Conservation (phyloP, 2,329 filamentous ascomycete genomes). For the Penicillium nordicum region DNA sequence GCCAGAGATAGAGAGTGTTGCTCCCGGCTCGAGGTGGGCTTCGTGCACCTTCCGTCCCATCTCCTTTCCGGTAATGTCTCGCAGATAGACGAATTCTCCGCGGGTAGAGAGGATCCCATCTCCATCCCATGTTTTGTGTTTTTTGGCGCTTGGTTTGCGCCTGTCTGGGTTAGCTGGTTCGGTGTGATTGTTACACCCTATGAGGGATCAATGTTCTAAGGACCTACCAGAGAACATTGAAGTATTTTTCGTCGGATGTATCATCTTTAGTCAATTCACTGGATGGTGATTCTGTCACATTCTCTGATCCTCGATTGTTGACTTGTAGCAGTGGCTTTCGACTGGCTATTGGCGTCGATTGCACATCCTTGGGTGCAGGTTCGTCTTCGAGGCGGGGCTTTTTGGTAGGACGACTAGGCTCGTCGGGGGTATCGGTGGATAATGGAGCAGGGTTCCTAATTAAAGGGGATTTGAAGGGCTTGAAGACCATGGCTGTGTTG, state of each 20-base stretch:
- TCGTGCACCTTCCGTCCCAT: slow-evolving; percentile 58
- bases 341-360: slow-evolving; percentile 8
- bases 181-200: not conserved
- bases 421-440: slow-evolving; percentile 1
- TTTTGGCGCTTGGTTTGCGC: slow-evolving; percentile 68
- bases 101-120: slow-evolving; percentile 62
- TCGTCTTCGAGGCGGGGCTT: slow-evolving; percentile 33
- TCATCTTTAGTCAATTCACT: slow-evolving; percentile 3
- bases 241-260: slow-evolving; percentile 37
- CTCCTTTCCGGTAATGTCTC: slow-evolving; percentile 61
- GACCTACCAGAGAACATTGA: slow-evolving; percentile 48
- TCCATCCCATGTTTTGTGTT: slow-evolving; percentile 75
- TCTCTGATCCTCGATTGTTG: slow-evolving; percentile 22
- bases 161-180: slow-evolving; percentile 32
- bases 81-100: slow-evolving; percentile 57
- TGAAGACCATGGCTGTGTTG: slow-evolving; percentile 39
- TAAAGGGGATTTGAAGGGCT: slow-evolving; percentile 46
- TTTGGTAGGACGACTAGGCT: slow-evolving; percentile 30
- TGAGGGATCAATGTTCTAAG: not conserved
- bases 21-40: slow-evolving; percentile 58
- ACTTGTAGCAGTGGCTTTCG: slow-evolving; percentile 36
- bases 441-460: slow-evolving; percentile 33
- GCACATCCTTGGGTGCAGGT: slow-evolving; percentile 5
- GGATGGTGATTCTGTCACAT: slow-evolving; percentile 1
- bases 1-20: slow-evolving; percentile 59